Conservation (phyloP, 2,329 filamentous ascomycete species). For the Stagonosporopsis chrysanthemi region DNA sequence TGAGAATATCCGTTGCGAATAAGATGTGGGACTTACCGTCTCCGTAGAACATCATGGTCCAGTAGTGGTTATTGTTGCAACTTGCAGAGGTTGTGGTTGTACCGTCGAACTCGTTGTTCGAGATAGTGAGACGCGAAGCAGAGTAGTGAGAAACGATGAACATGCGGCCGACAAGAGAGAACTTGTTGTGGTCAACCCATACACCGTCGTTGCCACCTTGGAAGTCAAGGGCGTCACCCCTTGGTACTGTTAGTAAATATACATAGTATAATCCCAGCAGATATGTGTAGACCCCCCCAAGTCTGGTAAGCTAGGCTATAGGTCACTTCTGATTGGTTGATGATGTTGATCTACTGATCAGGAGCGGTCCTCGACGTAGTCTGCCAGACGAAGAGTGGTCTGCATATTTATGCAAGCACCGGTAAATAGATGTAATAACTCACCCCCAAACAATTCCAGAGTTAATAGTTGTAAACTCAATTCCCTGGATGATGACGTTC, state of each 20-base stretch:
- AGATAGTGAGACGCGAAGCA: constrained; percentile 54
- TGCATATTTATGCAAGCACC: too few species aligned
- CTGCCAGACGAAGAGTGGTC: too few species aligned
- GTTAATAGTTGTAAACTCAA: constrained; percentile 50
- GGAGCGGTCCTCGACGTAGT: too few species aligned
- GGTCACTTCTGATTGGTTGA: too few species aligned
- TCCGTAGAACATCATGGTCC: constrained; percentile 52
- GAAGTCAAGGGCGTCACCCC: constrained; percentile 49
- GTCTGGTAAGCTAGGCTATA: too few species aligned
- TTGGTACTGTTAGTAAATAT: too few species aligned
- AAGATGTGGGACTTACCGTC: not conserved
- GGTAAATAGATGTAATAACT: too few species aligned
- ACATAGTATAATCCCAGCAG: too few species aligned
- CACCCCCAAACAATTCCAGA: constrained; percentile 49
- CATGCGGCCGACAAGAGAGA: constrained; percentile 57
- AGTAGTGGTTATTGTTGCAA: constrained; percentile 59
- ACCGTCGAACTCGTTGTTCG: constrained; percentile 58
- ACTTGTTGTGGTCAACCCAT: constrained; percentile 51
- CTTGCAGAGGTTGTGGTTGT: constrained; percentile 52
- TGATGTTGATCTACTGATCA: too few species aligned
- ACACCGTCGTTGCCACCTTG: constrained; percentile 44
- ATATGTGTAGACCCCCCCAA: too few species aligned
- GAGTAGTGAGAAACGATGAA: constrained; percentile 50
- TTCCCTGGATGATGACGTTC: constrained; percentile 53
- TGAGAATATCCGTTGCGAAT: not conserved